Evolutionary conservation across 129 eudicot species (phyloP).

Genomic region (Pulicaria dysenterica): DNA sequence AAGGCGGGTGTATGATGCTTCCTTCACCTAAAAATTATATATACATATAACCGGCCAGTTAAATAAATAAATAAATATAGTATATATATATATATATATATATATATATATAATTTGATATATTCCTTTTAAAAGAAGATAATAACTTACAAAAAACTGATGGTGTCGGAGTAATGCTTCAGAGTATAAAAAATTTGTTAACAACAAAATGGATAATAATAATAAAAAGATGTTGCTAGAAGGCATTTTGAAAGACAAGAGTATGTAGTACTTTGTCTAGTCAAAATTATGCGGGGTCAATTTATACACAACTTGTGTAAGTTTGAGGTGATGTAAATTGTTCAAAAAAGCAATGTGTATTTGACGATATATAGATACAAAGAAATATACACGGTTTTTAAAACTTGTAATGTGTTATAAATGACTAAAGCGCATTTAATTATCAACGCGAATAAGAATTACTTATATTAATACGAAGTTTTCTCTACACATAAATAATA

Average conservation of each 20-base stretch:
- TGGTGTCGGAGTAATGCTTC: constrained; percentile 39
- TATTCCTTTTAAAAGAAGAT: background rate
- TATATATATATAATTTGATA: too few species aligned
- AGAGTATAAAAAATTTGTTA: background rate
- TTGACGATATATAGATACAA: background rate
- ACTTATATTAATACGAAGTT: too few species aligned
- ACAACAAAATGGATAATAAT: background rate
- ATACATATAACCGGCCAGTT: too few species aligned
- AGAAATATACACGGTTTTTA: too few species aligned
- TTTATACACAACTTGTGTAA: constrained; percentile 20
- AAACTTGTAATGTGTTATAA: too few species aligned
- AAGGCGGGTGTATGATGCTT: constrained; percentile 51
- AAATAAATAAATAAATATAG: background rate
- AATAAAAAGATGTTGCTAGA: constrained; percentile 4
- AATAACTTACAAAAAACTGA: constrained; percentile 36
- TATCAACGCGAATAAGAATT: background rate
- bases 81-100: background rate
- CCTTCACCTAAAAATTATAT: constrained; percentile 47
- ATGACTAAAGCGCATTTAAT: too few species aligned
- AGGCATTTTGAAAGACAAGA: constrained; percentile 12
- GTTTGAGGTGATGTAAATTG: constrained; percentile 4
- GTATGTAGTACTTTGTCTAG: background rate
- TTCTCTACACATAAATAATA: too few species aligned
- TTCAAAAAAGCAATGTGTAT: constrained; percentile 19
- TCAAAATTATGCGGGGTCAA: background rate